Base-by-base conservation (phyloP, 441 rosid genomes). In the Populus trichocarpa region DNA sequence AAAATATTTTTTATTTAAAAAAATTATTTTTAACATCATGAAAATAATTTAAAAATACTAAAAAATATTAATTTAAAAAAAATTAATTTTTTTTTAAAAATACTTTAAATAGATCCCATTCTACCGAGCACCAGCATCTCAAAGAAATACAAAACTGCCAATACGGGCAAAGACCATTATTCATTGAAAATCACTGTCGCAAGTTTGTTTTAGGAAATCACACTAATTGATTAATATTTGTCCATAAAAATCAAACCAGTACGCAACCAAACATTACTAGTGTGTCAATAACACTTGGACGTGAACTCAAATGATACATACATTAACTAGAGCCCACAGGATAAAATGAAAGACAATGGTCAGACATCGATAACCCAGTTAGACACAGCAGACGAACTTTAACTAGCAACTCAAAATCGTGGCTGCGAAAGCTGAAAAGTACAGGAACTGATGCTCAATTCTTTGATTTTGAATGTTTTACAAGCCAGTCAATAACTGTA, bases 401-500 rank as follows among this genome's bases (percentile, higher is more conserved):
- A 73, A 63, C 74, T 69, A 72, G 70, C 46, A 68, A 22, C 36
- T 57, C 2, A 74, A 75, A 59, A 14, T 68, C 75, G 73, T 75
- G 22, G 32, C 14, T 10, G 18, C 42, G 69, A 64, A 13, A 73
- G 38, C 46, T 65, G 64, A 69, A 74, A 33, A 72, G 67, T 61
- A 75, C 68, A 65, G 57, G 38, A 32, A 42, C 12, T 69, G 77
- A 69, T 69, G 72, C 79, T 86, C 84, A 93, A 69, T 74, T 87
- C 71, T 91, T 91, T 1, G 95, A 84, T 85, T 84, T 92, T 5
- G 98, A 94, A 83, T 96, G 98, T 90, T 93, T 96, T 79, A 96
- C 91, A 38, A 96, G 97, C 98, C 99, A 93, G 77, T 96, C 98
- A 2, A 96, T 89, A 42, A 94, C 98, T 0, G 80, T 83, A 83